Conservation (phyloP, 2,329 filamentous ascomycete genomes). For the Cladosporium sp. region DNA sequence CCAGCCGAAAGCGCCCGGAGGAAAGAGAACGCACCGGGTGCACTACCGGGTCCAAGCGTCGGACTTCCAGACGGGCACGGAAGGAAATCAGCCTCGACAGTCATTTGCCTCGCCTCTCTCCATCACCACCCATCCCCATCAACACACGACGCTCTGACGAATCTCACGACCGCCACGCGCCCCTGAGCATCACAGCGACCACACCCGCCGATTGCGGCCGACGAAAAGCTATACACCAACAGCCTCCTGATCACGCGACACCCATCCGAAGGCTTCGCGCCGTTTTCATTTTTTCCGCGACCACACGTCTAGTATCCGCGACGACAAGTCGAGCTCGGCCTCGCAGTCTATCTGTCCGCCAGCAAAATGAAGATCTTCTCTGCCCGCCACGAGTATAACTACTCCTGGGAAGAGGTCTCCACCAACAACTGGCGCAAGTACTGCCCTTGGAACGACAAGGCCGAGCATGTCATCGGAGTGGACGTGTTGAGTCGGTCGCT, state of each 20-base stretch:
- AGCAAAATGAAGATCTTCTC: constrained; percentile 89
- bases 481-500: constrained; percentile 76
- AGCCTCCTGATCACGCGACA: constrained; percentile 9
- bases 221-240: neutral
- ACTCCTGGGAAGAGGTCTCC: constrained; percentile 98
- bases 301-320: constrained; percentile 3
- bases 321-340: constrained; percentile 3
- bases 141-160: constrained; percentile 6
- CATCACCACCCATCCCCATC: constrained; percentile 5
- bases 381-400: constrained; percentile 83
- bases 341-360: neutral
- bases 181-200: neutral
- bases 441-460: constrained; percentile 97
- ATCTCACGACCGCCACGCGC: constrained; percentile 1
- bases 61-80: neutral
- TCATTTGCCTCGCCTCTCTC: constrained; percentile 1
- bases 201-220: constrained; percentile 9
- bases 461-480: constrained; percentile 91
- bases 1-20: neutral
- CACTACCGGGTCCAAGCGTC: too few relatives aligned
- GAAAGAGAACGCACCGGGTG: too few relatives aligned
- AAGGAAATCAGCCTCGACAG: neutral
- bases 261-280: constrained; percentile 5
- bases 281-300: constrained; percentile 1
- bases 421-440: constrained; percentile 99